Evolutionary conservation across 176 grass and related monocot species (phyloP).

Genomic region (Panicum miliaceum): DNA sequence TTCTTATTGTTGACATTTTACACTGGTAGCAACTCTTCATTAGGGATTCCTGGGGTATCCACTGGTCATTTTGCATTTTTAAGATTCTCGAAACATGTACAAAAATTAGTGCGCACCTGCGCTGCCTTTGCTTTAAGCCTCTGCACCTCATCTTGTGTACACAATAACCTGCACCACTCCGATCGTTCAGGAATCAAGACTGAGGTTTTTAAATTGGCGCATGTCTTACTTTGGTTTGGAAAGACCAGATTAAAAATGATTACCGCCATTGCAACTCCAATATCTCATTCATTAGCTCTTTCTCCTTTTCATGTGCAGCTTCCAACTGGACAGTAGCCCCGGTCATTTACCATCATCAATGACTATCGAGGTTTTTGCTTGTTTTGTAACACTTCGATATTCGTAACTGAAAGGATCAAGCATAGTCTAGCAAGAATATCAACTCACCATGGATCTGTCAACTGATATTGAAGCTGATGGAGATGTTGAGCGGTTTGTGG

Average conservation of each 20-base stretch:
- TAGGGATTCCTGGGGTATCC: neutral
- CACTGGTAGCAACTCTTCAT: neutral
- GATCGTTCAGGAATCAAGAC: slow-evolving; percentile 10
- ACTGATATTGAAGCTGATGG: slow-evolving; percentile 46
- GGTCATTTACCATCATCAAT: slow-evolving; percentile 8
- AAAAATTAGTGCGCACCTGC: slow-evolving; percentile 42
- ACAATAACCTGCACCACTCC: slow-evolving; percentile 63
- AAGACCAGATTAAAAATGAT: slow-evolving; percentile 26
- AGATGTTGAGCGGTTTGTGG: slow-evolving; percentile 48
- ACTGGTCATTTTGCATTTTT: neutral
- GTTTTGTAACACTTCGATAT: neutral
- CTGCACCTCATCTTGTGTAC: slow-evolving; percentile 75
- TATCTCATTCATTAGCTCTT: slow-evolving; percentile 74
- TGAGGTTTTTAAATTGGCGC: neutral
- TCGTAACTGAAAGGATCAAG: slow-evolving; percentile 11
- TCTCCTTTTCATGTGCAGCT: slow-evolving; percentile 81
- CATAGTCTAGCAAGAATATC: slow-evolving; percentile 22
- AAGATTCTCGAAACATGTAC: neutral
- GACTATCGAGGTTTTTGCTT: neutral
- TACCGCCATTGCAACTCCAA: slow-evolving; percentile 90
- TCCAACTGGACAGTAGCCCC: slow-evolving; percentile 62
- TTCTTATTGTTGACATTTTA: slow-evolving; percentile 29
- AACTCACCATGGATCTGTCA: slow-evolving; percentile 83
- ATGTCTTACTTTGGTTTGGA: slow-evolving; percentile 17
- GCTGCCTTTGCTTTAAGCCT: slow-evolving; percentile 79